Percentiles rank a stretch among this genome's conserved stretches.
phyloP scores from a whole-genome alignment of 257 asterid species.

The Lithospermum erythrorhizon region DNA sequence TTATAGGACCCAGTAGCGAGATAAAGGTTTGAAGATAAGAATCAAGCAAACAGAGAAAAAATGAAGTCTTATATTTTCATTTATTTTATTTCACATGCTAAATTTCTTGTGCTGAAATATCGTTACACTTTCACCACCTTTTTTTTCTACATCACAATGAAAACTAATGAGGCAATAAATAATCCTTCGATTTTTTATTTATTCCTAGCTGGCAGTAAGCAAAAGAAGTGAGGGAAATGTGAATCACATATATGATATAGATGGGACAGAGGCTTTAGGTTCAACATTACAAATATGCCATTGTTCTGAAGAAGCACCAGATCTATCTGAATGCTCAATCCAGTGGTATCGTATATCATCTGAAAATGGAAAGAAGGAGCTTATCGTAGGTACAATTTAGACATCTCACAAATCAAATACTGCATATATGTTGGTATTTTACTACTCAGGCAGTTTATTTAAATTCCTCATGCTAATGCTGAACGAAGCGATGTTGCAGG shows the following conservation, averaged over 20 bases:
- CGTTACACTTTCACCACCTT: too few species aligned
- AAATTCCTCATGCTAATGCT: neutral
- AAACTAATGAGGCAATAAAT: neutral
- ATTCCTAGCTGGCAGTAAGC: slow-evolving; percentile 57
- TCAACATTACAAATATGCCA: slow-evolving; percentile 53
- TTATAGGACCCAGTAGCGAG: too few species aligned
- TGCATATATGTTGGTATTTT: neutral
- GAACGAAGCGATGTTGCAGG: slow-evolving; percentile 33
- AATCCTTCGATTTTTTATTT: neutral
- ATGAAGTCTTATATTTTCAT: too few species aligned
- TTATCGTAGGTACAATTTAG: slow-evolving; percentile 51
- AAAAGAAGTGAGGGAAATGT: slow-evolving; percentile 37
- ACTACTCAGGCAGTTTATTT: neutral
- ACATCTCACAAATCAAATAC: neutral
- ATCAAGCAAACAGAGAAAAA: too few species aligned
- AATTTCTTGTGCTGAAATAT: too few species aligned
- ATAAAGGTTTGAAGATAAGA: too few species aligned
- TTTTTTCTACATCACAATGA: neutral
- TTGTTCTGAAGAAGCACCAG: slow-evolving; percentile 47
- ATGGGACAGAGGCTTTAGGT: slow-evolving; percentile 76
- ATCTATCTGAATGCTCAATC: slow-evolving; percentile 48
- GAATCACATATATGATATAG: slow-evolving; percentile 46
- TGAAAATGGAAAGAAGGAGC: slow-evolving; percentile 60
- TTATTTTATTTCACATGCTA: too few species aligned
- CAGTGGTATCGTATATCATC: slow-evolving; percentile 74